Base-by-base conservation (phyloP, 345 rosid species). In the Moricandia moricandioides region DNA sequence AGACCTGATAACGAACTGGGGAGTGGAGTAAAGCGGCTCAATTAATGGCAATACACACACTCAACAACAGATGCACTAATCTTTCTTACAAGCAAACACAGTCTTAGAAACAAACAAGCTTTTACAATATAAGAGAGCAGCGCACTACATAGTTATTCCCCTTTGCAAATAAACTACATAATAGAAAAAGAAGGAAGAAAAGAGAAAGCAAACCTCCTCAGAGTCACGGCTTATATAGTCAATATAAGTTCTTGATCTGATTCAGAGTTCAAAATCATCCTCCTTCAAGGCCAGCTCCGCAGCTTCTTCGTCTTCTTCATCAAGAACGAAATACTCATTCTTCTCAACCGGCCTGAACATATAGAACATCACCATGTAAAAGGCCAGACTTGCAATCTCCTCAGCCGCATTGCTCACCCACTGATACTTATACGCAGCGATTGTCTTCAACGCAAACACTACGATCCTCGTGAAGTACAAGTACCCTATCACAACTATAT, bases 381-480 rank as follows among this genome's bases (percentile, higher is more conserved):
- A 95, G 10, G 78, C 81, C 61, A 95, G 37, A 75, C 92, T 92
- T 1, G 96, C 99, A 29, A 77, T 73, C 86, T 95, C 99, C 86
- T 90, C 97, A 1, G 93, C 97, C 0, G 87, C 92, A 82, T 81
- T 85, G 68, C 99, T 90, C 77, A 92, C 99, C 99, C 99, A 95
- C 76, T 82, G 92, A 72, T 83, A 92, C 84, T 86, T 92, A 54
- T 95, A 95, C 29, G 95, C 93, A 0, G 96, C 93, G 12, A 95
- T 92, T 0, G 93, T 88, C 92, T 75, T 87, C 2, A 95, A 71
- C 2, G 97, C 97, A 72, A 88, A 85, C 77, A 92, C 99, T 11
- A 92, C 97, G 31, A 92, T 95, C 76, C 97, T 84, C 0, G 99
- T 95, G 51, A 95, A 95, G 66, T 90, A 95, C 83, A 95, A 80